phyloP scores from a whole-genome alignment of 345 rosid genomes.

The Lepidium didymum region DNA sequence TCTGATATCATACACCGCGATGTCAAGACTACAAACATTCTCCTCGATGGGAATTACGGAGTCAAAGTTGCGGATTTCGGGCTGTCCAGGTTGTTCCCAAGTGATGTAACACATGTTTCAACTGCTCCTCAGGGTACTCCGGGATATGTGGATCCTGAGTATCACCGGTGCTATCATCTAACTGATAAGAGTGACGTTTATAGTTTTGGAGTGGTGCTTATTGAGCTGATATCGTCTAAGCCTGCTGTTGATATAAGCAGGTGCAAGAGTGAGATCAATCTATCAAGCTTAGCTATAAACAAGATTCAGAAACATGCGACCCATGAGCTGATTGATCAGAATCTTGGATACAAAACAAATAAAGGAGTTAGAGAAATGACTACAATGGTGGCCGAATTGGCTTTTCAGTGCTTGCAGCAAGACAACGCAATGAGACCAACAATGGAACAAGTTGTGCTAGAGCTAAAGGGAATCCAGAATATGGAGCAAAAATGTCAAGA shows the following conservation, averaged over 20 bases:
- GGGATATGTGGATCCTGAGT: constrained; percentile 64
- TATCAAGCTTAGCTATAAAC: constrained; percentile 53
- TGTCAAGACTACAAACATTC: constrained; percentile 63
- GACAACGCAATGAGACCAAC: constrained; percentile 46
- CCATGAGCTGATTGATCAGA: constrained; percentile 46
- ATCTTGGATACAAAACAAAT: constrained; percentile 39
- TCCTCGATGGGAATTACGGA: constrained; percentile 42
- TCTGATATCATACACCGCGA: constrained; percentile 55
- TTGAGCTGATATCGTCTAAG: constrained; percentile 54
- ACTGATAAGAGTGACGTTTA: constrained; percentile 64
- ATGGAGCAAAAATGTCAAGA: constrained; percentile 18
- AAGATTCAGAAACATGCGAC: constrained; percentile 38
- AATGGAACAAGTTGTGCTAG: constrained; percentile 45
- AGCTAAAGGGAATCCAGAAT: constrained; percentile 33
- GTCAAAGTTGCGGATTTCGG: constrained; percentile 75
- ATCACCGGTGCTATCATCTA: constrained; percentile 55
- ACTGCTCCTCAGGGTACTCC: constrained; percentile 76
- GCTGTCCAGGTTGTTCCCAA: constrained; percentile 46
- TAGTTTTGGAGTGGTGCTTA: constrained; percentile 69
- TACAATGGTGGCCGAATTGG: constrained; percentile 48
- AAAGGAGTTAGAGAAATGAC: constrained; percentile 36
- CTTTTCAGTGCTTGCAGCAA: constrained; percentile 57
- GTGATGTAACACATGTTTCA: constrained; percentile 54
- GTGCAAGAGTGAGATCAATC: constrained; percentile 44
- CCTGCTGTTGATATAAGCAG: constrained; percentile 64